Base-by-base conservation (phyloP, 495 filamentous ascomycete genomes). In the Trichoderma gamsii region DNA sequence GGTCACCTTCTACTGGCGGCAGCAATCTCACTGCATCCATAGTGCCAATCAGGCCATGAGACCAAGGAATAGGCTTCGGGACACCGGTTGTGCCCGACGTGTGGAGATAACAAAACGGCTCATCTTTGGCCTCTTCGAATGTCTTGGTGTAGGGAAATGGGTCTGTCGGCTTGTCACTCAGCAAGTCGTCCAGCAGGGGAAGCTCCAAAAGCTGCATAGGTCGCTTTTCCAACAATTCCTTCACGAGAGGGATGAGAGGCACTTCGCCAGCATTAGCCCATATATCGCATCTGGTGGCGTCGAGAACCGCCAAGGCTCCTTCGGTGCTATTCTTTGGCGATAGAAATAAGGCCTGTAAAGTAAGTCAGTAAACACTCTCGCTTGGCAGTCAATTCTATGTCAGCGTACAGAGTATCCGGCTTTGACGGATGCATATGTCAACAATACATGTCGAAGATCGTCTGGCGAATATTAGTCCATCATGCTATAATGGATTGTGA, bases 41-140 rank as follows among this genome's bases (percentile, higher is more conserved):
- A 1, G 72, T 70, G 4, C 70, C 72, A 29, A 71, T 69, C 56
- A 70, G 27, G 11, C 66, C 69, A 49, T 74, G 71, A 25, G 69
- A 68, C 69, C 69, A 72, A 27, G 61, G 18, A 2, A 74, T 73
- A 15, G 66, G 70, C 29, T 66, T 68, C 3, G 84, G 85, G 15
- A 77, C 76, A 1, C 85, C 85, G 1, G 85, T 87, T 0, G 82
- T 84, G 12, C 85, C 85, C 0, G 82, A 84, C 0, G 83, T 85
- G 70, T 87, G 85, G 23, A 85, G 74, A 21, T 85, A 85, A 44
- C 82, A 68, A 6, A 72, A 76, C 71, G 46, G 73, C 73, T 69
- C 78, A 71, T 72, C 46, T 2, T 67, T 52, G n/a, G 71, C 71
- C 23, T 70, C 68, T 16, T 71, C 66, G 41, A 71, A 74, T 18